Base-by-base conservation (phyloP, 116 monocot genomes). In the Iris pallida region DNA sequence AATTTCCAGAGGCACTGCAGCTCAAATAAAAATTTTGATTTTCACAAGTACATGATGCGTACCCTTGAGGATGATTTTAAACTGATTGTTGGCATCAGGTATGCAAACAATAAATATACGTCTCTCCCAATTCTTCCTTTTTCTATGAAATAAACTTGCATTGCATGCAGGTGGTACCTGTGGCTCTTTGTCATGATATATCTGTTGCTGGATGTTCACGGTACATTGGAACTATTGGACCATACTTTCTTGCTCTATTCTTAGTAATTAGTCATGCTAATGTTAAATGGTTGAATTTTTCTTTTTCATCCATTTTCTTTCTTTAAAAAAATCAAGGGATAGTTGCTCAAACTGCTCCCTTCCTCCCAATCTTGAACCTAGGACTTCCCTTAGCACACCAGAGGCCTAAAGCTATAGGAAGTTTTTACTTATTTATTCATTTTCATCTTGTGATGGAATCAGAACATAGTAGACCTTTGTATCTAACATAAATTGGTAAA, bases 131-230 rank as follows among this genome's bases (percentile, higher is more conserved):
- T 42, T 17, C 8, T 12, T 20, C 8, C 15, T 73, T 41, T 16
- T 48, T 70, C n/a, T 59, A 10, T 0, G 30, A 16, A 19, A 16
- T 15, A 49, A 59, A 42, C 19, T 53, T 63, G 42, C 9, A 75
- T 54, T 68, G 10, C 55, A 40, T 82, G 77, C 86, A 93, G 93
- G 59, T 93, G 93, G 93, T 90, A 89, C 52, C 74, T 93, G 12
- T 93, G 93, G 90, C 85, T 93, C 43, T 93, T 93, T 71, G 90
- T 90, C n/a, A 61, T 93, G 43, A 45, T 93, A 53, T 93, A 90
- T 78, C 79, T 93, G n/a, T 76, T 93, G 78, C 80, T 93, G 43
- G 74, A 93, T 71, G 68, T 92, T 5, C 13, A 86, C 58, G 92
- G 92, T 92, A 83, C 7, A 68, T 59, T 77, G n/a, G 49, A 60